Evolutionary conservation across 1,284 basidiomycete genomes (phyloP), one percentile per base, ranked within the genome.

Genomic region (Ganoderma boninense): DNA sequence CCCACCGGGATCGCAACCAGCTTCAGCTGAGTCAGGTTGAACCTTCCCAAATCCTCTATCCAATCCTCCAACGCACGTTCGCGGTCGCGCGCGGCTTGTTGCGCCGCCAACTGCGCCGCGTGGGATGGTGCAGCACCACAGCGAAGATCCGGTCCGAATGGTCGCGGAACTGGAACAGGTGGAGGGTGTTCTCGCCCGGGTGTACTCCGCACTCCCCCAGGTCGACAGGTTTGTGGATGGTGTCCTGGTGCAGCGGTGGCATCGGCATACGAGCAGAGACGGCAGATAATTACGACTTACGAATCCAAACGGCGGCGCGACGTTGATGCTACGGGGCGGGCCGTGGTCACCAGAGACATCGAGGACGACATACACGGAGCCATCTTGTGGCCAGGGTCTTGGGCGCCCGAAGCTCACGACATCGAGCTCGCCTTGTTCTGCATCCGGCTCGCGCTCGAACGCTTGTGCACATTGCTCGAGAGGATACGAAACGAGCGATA

Each of bases 151-250:
- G 64, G 40, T 73, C 71, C 4, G 73, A 74, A 64, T 68, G 70
- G 65, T 73, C 73, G 62, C 66, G 64, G 66, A 69, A 69, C 61
- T 74, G 73, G 62, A 66, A 73, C 6, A 74, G 52, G 13, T 60
- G 66, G 52, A 73, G 43, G 16, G 63, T 60, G 66, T 73, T 72
- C 16, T 29, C 43, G n/a, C 68, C 73, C 1, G 69, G 60, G 42
- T 42, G 62, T 42, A 74, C 52, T 10, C 42, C 46, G 56, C 63
- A 66, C 20, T 62, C 49, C 52, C 69, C 64, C 2, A 73, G 59
- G 40, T 74, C 73, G 29, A 73, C 62, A 66, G 65, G 63, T 11
- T 66, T 52, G 52, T 43, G 60, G 20, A 62, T 42, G 23, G 60
- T 62, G 16, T 62, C 23, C 60, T 62, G 40, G 60, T 14, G 16